Base-by-base conservation (phyloP, 129 eudicot species). In the Flaveria bidentis region DNA sequence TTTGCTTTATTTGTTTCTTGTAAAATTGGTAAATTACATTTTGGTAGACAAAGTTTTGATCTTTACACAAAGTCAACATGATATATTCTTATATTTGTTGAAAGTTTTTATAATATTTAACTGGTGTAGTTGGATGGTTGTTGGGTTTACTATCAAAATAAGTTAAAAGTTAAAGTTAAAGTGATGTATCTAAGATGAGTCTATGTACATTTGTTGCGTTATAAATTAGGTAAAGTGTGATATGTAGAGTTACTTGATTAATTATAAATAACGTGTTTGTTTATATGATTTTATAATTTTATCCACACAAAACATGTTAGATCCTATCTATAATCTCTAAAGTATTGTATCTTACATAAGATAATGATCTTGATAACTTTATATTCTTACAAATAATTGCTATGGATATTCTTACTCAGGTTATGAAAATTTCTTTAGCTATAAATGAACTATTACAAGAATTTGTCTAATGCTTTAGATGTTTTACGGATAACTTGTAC, bases 31-130 rank as follows among this genome's bases (percentile, higher is more conserved):
- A 36, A 36, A 36, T 36, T 36, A 36, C 78, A 72, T 22, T 79
- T 72, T 72, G 49, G 78, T 72, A 63, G 45, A 22, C n/a, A 52
- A 64, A 79, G 83, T 72, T 79, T 36, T 9, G 23, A n/a, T 9
- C 5, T 33, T 20, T 11, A 58, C 41, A 7, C 16, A 30, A 78
- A 58, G 22, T 70, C 52, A 60, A 58, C 42, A 23, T 17, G 30
- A 26, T 3, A 5, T 69, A 4, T 78, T 12, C n/a, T 1, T 4
- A 36, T 36, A 36, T 36, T 36, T 36, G 41, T 5, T 36, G 41
- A 36, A 36, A 36, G 41, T 5, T 36, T 5, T 5, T 36, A 4
- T 5, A 36, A 36, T 36, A 36, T 36, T 36, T 36, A 36, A 5
- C 7, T 4, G 7, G 41, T 36, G 41, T 36, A 36, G 5, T 36